Evolutionary conservation across 805 yeast genomes (phyloP), one percentile per base, ranked within the genome.

Genomic region (Nakazawaea holstii): DNA sequence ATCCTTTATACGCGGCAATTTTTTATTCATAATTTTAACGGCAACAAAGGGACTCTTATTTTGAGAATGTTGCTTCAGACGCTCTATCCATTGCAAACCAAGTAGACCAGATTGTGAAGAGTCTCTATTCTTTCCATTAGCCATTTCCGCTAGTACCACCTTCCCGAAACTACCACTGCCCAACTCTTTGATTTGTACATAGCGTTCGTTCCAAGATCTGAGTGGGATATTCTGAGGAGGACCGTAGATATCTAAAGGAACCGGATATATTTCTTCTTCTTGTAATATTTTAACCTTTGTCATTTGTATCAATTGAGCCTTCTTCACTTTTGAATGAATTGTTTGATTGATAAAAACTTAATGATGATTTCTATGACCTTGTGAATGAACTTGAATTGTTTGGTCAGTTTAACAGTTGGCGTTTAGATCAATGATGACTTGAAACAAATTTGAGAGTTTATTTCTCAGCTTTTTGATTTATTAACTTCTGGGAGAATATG

Each of bases 81-180:
- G 24, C 24, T 20, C 24, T 20, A 20, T 20, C 24, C 24, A 20
- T 5, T 20, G 24, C 24, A 20, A 3, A 5, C 24, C 24, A 20
- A 20, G 24, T 5, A 20, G 24, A 5, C 24, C 24, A 3, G 24
- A 20, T 20, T 20, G 24, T 20, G 24, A 20, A 20, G 24, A 20
- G 24, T 20, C 24, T 20, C 24, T 5, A 3, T 5, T 20, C 24
- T 20, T 20, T 20, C 5, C 24, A 20, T 20, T 20, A 20, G 24
- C 62, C 30, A 71, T 69, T 60, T 80, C 80, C 4, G 88, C 90
- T 55, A 85, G 65, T 1, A 74, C 66, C 2, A 87, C 94, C 1
- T 75, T 66, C 2, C 95, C 95, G 68, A 87, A 87, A 41, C 88
- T 80, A 1, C 95, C 95, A 47, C 73, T 76, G 0, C 95, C 95